phyloP scores from a whole-genome alignment of 345 rosid genomes.

The Reutealis trisperma region DNA sequence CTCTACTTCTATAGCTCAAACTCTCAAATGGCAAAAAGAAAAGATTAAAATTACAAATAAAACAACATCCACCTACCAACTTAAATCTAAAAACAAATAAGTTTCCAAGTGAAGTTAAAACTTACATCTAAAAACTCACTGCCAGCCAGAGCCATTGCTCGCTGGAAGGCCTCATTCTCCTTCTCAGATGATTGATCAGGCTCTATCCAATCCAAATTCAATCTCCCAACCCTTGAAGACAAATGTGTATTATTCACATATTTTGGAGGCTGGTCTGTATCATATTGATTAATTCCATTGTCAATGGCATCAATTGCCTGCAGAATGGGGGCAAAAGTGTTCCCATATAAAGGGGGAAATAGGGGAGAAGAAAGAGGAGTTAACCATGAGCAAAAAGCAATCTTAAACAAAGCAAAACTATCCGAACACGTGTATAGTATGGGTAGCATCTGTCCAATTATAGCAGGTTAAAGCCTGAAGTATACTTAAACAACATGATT shows the following conservation, averaged over 20 bases:
- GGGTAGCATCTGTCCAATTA: neutral
- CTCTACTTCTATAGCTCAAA: neutral
- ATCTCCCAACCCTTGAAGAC: conserved; percentile 82
- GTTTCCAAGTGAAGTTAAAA: conserved; percentile 8
- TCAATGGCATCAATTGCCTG: conserved; percentile 89
- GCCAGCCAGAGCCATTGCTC: conserved; percentile 80
- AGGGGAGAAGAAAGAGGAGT: neutral
- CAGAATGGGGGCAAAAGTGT: neutral
- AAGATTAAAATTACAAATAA: neutral
- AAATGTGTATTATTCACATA: conserved; percentile 84
- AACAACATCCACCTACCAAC: neutral
- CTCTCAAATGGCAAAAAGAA: neutral
- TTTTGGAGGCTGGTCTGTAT: conserved; percentile 78
- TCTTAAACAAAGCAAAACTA: neutral
- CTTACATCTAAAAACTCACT: conserved; percentile 82
- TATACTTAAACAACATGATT: neutral
- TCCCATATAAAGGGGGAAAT: neutral
- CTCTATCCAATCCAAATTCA: conserved; percentile 88
- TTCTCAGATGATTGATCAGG: conserved; percentile 85
- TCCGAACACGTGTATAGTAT: neutral
- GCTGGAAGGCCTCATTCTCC: conserved; percentile 82
- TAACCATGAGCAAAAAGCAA: neutral
- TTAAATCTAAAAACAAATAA: neutral
- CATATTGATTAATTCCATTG: conserved; percentile 81
- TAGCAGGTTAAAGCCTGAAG: neutral